Base-by-base conservation (phyloP, 257 asterid species). In the Lavandula angustifolia region DNA sequence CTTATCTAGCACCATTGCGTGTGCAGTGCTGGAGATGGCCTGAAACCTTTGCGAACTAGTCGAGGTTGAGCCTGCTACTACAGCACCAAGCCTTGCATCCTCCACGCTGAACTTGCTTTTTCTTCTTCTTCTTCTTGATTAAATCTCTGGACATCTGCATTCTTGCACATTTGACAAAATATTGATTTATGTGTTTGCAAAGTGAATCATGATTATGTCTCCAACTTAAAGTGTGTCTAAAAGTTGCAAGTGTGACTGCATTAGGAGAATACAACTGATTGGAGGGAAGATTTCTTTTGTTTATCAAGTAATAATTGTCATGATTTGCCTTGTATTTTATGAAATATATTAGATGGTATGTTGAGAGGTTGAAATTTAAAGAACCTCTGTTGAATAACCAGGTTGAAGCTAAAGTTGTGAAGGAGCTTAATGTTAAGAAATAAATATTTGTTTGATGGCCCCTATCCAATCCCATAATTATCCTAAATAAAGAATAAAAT, bases 1-100 rank as follows among this genome's bases (percentile, higher is more conserved):
- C 83, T 83, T 81, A 56, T 90, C 95, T 60, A 87, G 97, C 48
- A 90, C 95, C 94, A 87, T 83, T 17, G 97, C 96, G 44, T 90
- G 95, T 13, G 95, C 80, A 8, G 88, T 72, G 80, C 94, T 85
- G 9, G 96, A 91, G 40, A 88, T 77, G 6, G 77, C 38, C 4
- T 74, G 80, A 62, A 72, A 70, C 40, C 85, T 72, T 4, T 35
- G 76, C 3, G 91, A 85, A 50, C 68, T 75, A 22, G 6, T 47
- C 6, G 83, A 78, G 69, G 46, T 89, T 87, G 16, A 72, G 77
- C 84, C 96, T 81, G 62, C 87, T 79, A 38, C 81, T 77, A 69
- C 94, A 87, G 69, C 96, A 91, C 61, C 87, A 53, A 44, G 89
- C 77, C 64, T 66, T 83, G 80, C 89, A 84, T 60, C 82, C 81